A percentile compares a stretch with the other conserved stretches of the same genome.
Evolutionary conservation across 2,329 filamentous ascomycete genomes (phyloP).

Genomic region (Microdochium nivale): DNA sequence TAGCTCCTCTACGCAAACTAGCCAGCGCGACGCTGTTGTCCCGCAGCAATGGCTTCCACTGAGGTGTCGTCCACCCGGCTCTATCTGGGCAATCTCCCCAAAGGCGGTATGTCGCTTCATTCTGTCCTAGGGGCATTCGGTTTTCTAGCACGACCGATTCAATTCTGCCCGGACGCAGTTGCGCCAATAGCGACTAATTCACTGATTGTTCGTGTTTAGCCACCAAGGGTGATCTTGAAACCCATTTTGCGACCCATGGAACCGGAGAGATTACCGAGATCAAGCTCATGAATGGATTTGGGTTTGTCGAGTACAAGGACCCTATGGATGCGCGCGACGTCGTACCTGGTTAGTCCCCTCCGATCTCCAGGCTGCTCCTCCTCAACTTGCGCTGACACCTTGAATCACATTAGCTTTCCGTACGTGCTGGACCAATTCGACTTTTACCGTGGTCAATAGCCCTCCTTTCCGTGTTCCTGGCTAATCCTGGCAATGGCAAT

Average conservation of each 20-base stretch:
- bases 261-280: conserved; percentile 97
- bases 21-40: not conserved
- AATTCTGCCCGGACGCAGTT: not conserved
- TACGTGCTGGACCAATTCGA: conserved; percentile 36
- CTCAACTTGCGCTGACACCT: conserved; percentile 12
- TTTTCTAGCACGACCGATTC: not conserved
- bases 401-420: conserved; percentile 44
- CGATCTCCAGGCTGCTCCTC: conserved; percentile 8
- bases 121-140: conserved; percentile 1
- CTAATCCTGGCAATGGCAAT: conserved; percentile 26
- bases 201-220: conserved; percentile 8
- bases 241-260: conserved; percentile 91
- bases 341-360: conserved; percentile 70
- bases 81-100: conserved; percentile 95
- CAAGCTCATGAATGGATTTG: conserved; percentile 99
- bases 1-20: not conserved
- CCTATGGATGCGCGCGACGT: conserved; percentile 97
- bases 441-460: conserved; percentile 18
- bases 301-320: conserved; percentile 99
- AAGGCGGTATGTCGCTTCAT: conserved; percentile 59
- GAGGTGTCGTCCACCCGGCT: conserved; percentile 93
- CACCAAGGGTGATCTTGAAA: conserved; percentile 94
- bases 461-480: conserved; percentile 12
- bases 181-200: conserved; percentile 3
- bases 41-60: conserved; percentile 26